Evolutionary conservation across 371 early-diverging fungal genomes (phyloP).

Genomic region (Lichtheimia ramosa): DNA sequence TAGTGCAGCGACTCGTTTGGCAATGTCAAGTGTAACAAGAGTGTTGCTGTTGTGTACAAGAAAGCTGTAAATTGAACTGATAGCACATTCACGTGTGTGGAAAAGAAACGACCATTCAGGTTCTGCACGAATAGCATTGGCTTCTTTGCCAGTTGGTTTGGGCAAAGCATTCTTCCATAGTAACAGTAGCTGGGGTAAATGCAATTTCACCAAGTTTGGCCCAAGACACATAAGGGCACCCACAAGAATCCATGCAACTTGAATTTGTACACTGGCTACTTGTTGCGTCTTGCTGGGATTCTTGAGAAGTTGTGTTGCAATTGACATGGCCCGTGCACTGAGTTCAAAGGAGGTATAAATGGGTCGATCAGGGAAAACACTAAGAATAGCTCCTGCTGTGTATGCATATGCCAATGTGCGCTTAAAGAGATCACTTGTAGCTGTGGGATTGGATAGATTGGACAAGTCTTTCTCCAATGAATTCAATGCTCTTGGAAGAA

Average conservation of each 20-base stretch:
- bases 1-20: slow-evolving; percentile 79
- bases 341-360: slow-evolving; percentile 78
- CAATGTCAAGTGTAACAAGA: slow-evolving; percentile 73
- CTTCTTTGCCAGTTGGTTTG: slow-evolving; percentile 61
- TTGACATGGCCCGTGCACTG: slow-evolving; percentile 74
- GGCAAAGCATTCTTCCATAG: slow-evolving; percentile 73
- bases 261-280: slow-evolving; percentile 65
- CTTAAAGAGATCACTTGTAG: slow-evolving; percentile 50
- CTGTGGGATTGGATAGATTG: slow-evolving; percentile 41
- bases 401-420: slow-evolving; percentile 67
- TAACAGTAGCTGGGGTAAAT: slow-evolving; percentile 76
- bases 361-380: slow-evolving; percentile 67
- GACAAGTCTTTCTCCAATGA: slow-evolving; percentile 62
- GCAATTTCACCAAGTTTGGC: slow-evolving; percentile 78
- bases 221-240: slow-evolving; percentile 81
- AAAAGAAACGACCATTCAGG: slow-evolving; percentile 70
- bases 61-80: slow-evolving; percentile 74
- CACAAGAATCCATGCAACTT: slow-evolving; percentile 82
- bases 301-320: slow-evolving; percentile 75
- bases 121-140: slow-evolving; percentile 59
- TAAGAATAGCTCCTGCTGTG: slow-evolving; percentile 70
- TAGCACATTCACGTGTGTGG: slow-evolving; percentile 69
- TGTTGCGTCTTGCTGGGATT: slow-evolving; percentile 58
- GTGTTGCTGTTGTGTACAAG: slow-evolving; percentile 68
- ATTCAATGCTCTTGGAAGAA: slow-evolving; percentile 61